phyloP scores from a whole-genome alignment of 148 eudicot genomes.

The Rhododendron vialii region DNA sequence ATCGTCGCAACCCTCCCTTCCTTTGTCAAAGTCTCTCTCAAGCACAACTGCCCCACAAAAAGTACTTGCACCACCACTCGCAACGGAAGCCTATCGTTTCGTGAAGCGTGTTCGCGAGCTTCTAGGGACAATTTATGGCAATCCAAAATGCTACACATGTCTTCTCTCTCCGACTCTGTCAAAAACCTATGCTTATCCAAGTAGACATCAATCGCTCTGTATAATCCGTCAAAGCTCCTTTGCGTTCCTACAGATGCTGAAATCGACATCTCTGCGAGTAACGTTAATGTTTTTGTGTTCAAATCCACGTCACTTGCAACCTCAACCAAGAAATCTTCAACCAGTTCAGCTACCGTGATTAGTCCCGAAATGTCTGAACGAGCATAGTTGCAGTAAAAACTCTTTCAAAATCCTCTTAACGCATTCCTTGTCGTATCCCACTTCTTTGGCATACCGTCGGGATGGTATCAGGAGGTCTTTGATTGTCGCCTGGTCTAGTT shows the following conservation, averaged over 20 bases:
- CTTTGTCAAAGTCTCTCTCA: constrained; percentile 41
- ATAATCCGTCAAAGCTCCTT: constrained; percentile 46
- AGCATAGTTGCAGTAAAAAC: constrained; percentile 38
- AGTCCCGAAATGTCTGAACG: constrained; percentile 20
- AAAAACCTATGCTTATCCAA: constrained; percentile 48
- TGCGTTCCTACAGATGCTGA: constrained; percentile 34
- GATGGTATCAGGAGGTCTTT: constrained; percentile 54
- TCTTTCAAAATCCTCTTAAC: constrained; percentile 54
- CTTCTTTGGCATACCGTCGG: constrained; percentile 34
- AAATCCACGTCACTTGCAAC: constrained; percentile 47
- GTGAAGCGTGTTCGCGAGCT: constrained; percentile 59
- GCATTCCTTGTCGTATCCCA: constrained; percentile 38
- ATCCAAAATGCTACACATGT: constrained; percentile 50
- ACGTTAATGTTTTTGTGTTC: constrained; percentile 28
- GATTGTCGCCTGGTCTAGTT: constrained; percentile 36
- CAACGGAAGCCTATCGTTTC: constrained; percentile 48
- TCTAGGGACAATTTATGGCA: constrained; percentile 48
- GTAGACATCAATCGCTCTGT: constrained; percentile 58
- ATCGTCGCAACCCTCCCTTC: constrained; percentile 17
- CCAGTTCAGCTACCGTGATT: constrained; percentile 44
- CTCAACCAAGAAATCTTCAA: constrained; percentile 53
- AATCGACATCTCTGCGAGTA: constrained; percentile 48
- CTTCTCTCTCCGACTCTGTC: constrained; percentile 49
- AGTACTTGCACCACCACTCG: constrained; percentile 47
- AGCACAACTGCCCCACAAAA: constrained; percentile 45